Evolutionary conservation across 768 basidiomycete species (phyloP).

Genomic region (Lactarius sp.): DNA sequence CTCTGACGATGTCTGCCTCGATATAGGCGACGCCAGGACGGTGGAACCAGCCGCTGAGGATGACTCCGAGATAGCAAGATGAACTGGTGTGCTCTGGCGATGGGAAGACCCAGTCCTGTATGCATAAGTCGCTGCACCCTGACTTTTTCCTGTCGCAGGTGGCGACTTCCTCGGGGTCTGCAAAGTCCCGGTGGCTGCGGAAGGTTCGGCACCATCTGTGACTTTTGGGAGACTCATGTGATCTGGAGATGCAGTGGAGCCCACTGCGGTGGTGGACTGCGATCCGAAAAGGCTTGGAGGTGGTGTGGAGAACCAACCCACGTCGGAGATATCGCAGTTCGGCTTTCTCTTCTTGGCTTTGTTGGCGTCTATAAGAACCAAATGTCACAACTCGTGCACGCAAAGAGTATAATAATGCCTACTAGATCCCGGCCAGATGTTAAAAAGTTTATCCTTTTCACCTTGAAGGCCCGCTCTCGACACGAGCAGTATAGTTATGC

Average conservation of each 20-base stretch:
- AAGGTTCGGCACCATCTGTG: background rate
- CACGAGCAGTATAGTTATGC: conserved; percentile 11
- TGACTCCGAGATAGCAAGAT: background rate
- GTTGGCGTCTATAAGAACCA: conserved; percentile 1
- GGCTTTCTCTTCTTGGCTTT: conserved; percentile 8
- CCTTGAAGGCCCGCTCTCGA: conserved; percentile 12
- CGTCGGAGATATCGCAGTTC: background rate
- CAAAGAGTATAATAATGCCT: background rate
- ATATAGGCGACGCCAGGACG: background rate
- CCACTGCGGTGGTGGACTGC: background rate
- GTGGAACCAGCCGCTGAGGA: background rate
- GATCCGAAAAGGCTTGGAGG: background rate
- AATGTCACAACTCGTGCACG: background rate
- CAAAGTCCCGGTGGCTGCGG: background rate
- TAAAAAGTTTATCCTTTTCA: conserved; percentile 1
- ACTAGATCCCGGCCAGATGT: conserved; percentile 9
- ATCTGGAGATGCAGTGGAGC: background rate
- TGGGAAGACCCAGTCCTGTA: conserved; percentile 2
- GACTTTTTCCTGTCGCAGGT: background rate
- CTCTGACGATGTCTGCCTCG: background rate
- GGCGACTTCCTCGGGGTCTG: background rate
- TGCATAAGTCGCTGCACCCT: background rate
- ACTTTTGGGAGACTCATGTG: background rate
- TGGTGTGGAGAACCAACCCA: conserved; percentile 14
- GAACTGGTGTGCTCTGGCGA: background rate